Conservation (phyloP, 2,329 filamentous ascomycete species). For the Pseudogymnoascus sp. region DNA sequence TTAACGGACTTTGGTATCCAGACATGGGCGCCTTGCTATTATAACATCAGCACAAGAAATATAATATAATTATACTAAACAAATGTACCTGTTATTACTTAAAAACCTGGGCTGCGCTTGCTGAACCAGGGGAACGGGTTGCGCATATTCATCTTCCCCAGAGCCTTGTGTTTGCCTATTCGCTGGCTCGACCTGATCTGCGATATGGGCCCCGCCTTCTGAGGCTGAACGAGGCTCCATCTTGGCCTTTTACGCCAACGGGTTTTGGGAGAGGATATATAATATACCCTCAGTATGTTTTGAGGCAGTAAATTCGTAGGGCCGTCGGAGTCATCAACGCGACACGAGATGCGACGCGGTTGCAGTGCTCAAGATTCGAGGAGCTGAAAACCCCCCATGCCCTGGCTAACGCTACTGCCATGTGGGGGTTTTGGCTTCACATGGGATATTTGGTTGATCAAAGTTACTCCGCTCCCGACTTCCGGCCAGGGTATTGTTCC, state of each 20-base stretch:
- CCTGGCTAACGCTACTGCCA: neutral
- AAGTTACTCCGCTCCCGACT: neutral
- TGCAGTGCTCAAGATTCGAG: neutral
- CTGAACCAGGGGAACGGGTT: neutral
- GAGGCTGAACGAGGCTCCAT: conserved; percentile 7
- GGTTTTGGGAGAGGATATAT: neutral
- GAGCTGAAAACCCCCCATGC: conserved; percentile 1
- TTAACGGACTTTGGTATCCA: conserved; percentile 47
- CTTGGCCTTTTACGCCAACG: neutral
- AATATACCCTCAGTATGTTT: neutral
- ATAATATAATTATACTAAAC: neutral
- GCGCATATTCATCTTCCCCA: conserved; percentile 1
- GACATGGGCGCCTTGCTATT: conserved; percentile 32
- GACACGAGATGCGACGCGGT: neutral
- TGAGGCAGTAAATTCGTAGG: neutral
- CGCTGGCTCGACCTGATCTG: conserved; percentile 1
- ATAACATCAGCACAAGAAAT: neutral
- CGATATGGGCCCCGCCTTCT: conserved; percentile 2
- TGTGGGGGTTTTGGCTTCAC: conserved; percentile 5
- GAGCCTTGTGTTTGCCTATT: neutral
- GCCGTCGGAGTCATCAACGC: neutral
- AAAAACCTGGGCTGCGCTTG: conserved; percentile 1
- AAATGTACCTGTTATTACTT: neutral
- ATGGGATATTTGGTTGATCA: conserved; percentile 1
- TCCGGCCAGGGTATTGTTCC: conserved; percentile 7